phyloP scores from a whole-genome alignment of 176 grass and related monocot species.

The Hordeum marinum region DNA sequence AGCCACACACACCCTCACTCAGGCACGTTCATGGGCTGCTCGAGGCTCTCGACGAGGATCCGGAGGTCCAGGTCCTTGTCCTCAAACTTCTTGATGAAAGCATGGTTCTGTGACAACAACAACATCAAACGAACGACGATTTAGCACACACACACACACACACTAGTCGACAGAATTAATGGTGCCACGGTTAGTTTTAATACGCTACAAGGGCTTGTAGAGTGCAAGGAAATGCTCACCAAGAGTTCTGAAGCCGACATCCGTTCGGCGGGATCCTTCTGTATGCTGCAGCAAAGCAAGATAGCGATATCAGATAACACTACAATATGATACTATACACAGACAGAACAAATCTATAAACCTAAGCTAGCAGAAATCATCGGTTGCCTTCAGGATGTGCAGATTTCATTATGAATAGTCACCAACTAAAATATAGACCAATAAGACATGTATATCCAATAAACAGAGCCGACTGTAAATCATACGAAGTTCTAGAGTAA shows the following conservation, averaged over 20 bases:
- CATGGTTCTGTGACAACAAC: slow-evolving; percentile 53
- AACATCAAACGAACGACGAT: not conserved
- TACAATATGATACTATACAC: not conserved
- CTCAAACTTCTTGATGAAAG: slow-evolving; percentile 97
- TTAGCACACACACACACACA: not conserved
- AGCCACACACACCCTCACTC: slow-evolving; percentile 15
- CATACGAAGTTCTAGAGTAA: not conserved
- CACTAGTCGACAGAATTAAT: not conserved
- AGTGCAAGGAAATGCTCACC: slow-evolving; percentile 41
- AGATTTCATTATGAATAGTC: not conserved
- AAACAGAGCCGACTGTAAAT: not conserved
- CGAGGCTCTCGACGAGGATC: slow-evolving; percentile 66
- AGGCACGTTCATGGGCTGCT: slow-evolving; percentile 71
- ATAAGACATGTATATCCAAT: not conserved
- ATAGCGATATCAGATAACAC: not conserved
- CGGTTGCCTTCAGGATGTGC: not conserved
- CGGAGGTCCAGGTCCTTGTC: slow-evolving; percentile 80
- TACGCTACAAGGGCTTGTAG: not conserved
- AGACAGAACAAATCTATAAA: not conserved
- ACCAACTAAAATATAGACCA: not conserved
- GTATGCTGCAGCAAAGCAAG: slow-evolving; percentile 65
- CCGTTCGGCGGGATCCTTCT: slow-evolving; percentile 67
- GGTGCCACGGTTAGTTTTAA: not conserved
- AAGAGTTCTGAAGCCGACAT: slow-evolving; percentile 82
- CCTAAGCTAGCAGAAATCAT: not conserved